phyloP scores from a whole-genome alignment of 1,284 basidiomycete species.

The Malassezia dermatis region DNA sequence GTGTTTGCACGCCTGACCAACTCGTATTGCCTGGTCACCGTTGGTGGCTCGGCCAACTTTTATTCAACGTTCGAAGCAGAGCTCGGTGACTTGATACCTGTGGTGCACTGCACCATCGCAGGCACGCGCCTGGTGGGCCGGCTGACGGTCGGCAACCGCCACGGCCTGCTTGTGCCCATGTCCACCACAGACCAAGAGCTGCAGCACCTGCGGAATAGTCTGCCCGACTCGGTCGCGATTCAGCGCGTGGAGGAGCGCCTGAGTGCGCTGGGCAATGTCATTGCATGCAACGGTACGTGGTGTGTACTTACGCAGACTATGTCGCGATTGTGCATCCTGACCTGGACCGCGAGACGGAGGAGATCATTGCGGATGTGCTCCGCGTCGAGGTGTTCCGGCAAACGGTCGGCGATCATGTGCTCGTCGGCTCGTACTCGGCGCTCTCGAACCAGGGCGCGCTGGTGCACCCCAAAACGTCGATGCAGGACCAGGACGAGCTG shows the following conservation, averaged over 20 bases:
- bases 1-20: constrained; percentile 77
- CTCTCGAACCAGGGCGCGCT: constrained; percentile 93
- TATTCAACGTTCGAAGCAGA: constrained; percentile 95
- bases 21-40: constrained; percentile 56
- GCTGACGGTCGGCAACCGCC: constrained; percentile 73
- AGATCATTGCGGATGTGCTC: constrained; percentile 97
- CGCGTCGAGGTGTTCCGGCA: constrained; percentile 99
- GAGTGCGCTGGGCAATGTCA: constrained; percentile 92
- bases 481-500: constrained; percentile 95
- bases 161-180: constrained; percentile 88
- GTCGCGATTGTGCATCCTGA: constrained; percentile 58
- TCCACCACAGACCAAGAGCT: constrained; percentile 96
- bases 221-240: constrained; percentile 80
- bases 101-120: constrained; percentile 91
- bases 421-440: constrained; percentile 89
- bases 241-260: constrained; percentile 94
- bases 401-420: constrained; percentile 79
- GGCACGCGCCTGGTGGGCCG: constrained; percentile 90
- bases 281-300: constrained; percentile 77
- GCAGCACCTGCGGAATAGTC: constrained; percentile 90
- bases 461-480: constrained; percentile 90
- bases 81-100: constrained; percentile 82
- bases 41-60: constrained; percentile 93
- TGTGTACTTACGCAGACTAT: constrained; percentile 23
- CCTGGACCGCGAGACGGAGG: constrained; percentile 94